Base-by-base conservation (phyloP, 768 basidiomycete genomes). In the Kwoniella europaea region DNA sequence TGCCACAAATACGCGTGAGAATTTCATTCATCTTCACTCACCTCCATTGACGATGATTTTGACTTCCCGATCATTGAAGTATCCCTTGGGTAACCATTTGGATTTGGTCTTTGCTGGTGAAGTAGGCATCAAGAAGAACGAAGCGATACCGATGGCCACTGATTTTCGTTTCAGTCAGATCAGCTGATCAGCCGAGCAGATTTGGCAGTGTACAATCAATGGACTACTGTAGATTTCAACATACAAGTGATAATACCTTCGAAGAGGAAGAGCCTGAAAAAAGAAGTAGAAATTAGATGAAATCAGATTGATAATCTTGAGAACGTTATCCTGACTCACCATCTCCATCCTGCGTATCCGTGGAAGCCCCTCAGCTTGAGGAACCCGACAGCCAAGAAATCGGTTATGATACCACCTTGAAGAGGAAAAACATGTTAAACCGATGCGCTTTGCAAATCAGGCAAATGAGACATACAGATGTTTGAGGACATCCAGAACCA, bases 311-410 rank as follows among this genome's bases (percentile, higher is more conserved):
- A 7, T 15, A 1, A 16, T 15, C n/a, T 16, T 16, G 0, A 52
- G 1, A 16, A 20, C 15, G 15, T 52, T 22, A 22, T 20, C 5
- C 10, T 20, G 15, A 55, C 24, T 10, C 18, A 55, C 88, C 88
- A 85, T 27, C 76, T 63, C 84, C 84, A 84, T 1, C 79, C 69
- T 12, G 86, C 87, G 50, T 85, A 83, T 0, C 89, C 90, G 18
- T 76, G 79, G 10, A 88, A 83, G 20, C 88, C 89, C 4, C 88
- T 85, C 62, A 89, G 84, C 57, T 82, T 81, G 22, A 90, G 83
- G 20, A 90, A 88, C 4, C 89, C 90, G 0, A 88, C 88, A 0
- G 89, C 91, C 13, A 91, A 76, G 81, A 92, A 91, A 3, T 88
- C 88, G 63, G 87, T 86, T n/a, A 88, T 71, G 63, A 91, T 68